These are phyloP conservation scores for Pezicula rhizophila DNA, from an alignment of 2,329 filamentous ascomycete genomes.

Conservation along the genomic window DNA sequence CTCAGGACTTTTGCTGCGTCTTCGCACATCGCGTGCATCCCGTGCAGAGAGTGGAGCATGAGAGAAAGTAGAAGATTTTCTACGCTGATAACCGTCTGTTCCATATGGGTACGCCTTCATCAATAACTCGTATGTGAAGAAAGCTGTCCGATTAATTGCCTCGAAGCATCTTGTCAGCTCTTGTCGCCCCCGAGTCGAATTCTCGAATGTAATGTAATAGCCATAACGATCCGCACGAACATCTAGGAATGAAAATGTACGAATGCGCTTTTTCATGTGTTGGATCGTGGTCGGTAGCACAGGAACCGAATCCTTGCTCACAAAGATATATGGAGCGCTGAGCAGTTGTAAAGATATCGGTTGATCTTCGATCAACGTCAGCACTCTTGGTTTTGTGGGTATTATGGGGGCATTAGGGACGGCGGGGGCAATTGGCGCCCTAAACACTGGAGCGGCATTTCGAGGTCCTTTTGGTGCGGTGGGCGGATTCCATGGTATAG, in stretches of 20 bases:
- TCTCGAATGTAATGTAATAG: constrained; percentile 88
- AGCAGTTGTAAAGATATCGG: constrained; percentile 65
- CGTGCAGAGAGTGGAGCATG: constrained; percentile 14
- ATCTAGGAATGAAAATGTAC: constrained; percentile 73
- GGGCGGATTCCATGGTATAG: constrained; percentile 50
- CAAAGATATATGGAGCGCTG: constrained; percentile 82
- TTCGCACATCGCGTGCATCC: constrained; percentile 21
- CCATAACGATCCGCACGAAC: constrained; percentile 79
- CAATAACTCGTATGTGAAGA: constrained; percentile 90
- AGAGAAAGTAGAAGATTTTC: constrained; percentile 3
- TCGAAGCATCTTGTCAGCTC: constrained; percentile 78
- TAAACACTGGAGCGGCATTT: constrained; percentile 23
- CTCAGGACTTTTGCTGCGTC: constrained; percentile 38
- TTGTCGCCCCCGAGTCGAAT: constrained; percentile 67
- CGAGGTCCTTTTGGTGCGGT: constrained; percentile 79
- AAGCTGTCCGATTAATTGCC: constrained; percentile 70
- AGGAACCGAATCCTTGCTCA: constrained; percentile 80
- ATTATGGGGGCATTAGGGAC: constrained; percentile 22
- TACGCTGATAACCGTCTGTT: constrained; percentile 12
- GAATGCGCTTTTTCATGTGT: constrained; percentile 85
- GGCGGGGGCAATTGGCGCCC: constrained; percentile 13
- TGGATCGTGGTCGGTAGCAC: constrained; percentile 78
- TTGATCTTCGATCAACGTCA: constrained; percentile 51
- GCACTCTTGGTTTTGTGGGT: constrained; percentile 40
- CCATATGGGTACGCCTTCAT: constrained; percentile 66